Percentiles rank a stretch among this genome's conserved stretches.
These are phyloP conservation scores for Strigomonas oncopelti DNA, from an alignment of 208 protist species.

Conservation along the genomic window DNA sequence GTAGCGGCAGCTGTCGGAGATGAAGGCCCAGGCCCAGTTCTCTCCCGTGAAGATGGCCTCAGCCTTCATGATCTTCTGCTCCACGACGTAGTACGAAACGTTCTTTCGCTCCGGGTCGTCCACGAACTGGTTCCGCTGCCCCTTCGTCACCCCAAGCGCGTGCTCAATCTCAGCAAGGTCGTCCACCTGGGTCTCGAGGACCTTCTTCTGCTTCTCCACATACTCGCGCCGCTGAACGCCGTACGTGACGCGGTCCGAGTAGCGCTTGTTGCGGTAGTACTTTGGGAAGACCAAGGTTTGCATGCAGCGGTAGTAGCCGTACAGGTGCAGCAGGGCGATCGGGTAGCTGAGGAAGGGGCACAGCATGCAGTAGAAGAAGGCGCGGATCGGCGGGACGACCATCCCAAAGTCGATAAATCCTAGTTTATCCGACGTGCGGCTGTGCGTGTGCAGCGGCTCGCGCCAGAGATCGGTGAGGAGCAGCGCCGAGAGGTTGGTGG, in stretches of 20 bases:
- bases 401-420: constrained; percentile 88
- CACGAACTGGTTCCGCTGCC: constrained; percentile 74
- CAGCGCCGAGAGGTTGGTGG: constrained; percentile 19
- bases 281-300: constrained; percentile 62
- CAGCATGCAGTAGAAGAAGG: constrained; percentile 74
- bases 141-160: constrained; percentile 56
- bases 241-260: constrained; percentile 75
- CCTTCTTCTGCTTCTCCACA: constrained; percentile 37
- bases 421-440: constrained; percentile 64
- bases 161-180: constrained; percentile 71
- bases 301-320: constrained; percentile 80
- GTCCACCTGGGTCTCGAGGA: constrained; percentile 64
- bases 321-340: constrained; percentile 53
- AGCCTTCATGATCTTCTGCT: constrained; percentile 83
- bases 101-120: constrained; percentile 61
- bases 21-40: constrained; percentile 87
- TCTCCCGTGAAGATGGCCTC: constrained; percentile 83
- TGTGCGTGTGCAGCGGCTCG: constrained; percentile 66
- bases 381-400: constrained; percentile 68
- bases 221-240: constrained; percentile 82
- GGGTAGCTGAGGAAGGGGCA: constrained; percentile 79
- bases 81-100: constrained; percentile 79
- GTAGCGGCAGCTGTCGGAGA: constrained; percentile 83
- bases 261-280: constrained; percentile 63
- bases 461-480: constrained; percentile 74